phyloP scores from a whole-genome alignment of 805 yeast genomes.

The Starmerella potacharoeniae region DNA sequence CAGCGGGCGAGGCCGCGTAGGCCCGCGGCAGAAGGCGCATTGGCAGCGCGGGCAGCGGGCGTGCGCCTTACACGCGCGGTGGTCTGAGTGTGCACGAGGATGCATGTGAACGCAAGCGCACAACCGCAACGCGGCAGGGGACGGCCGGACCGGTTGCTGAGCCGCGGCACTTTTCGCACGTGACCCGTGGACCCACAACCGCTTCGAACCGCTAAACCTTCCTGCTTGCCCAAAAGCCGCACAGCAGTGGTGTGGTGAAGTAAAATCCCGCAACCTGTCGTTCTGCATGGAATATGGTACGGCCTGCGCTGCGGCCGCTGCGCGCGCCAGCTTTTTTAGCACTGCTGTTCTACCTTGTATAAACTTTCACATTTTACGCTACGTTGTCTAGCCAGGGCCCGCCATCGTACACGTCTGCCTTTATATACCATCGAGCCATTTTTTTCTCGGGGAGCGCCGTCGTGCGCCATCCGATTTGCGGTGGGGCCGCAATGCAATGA shows the following conservation, averaged over 20 bases:
- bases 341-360: no score
- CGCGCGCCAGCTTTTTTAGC: no score
- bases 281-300: background rate
- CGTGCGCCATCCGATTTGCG: background rate
- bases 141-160: background rate
- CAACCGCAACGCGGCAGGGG: background rate
- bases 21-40: no score
- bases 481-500: background rate
- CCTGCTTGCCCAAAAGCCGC: background rate
- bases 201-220: background rate
- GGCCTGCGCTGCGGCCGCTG: background rate
- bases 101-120: no score
- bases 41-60: no score
- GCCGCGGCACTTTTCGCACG: background rate
- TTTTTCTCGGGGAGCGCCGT: background rate
- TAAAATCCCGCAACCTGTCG: background rate
- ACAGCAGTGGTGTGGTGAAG: background rate
- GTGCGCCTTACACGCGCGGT: no score
- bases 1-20: no score
- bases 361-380: no score
- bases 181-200: background rate
- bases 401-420: background rate
- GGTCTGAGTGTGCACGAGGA: no score
- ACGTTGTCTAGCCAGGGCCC: no score
- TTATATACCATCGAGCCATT: background rate